Evolutionary conservation across 352 stramenopile species (phyloP), one percentile per base, ranked within the genome.

Genomic region (Hyaloperonospora brassicae): DNA sequence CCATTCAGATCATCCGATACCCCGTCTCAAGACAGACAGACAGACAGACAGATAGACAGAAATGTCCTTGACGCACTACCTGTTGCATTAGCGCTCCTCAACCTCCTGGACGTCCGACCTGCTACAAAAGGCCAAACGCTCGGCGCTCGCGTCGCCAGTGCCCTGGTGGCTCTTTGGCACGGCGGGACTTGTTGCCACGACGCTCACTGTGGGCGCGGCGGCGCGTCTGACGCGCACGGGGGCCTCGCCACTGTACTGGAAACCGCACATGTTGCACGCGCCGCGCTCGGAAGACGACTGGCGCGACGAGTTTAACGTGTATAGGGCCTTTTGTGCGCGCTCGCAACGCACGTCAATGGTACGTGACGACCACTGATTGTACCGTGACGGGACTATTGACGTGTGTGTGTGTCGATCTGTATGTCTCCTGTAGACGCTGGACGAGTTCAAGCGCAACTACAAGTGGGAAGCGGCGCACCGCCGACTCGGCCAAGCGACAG

Each of bases 401-500:
- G 8, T 34, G 27, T 34, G 27, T 9, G 8, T 34, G 27, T 34
- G 27, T 4, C 4, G 27, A 34, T 9, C 27, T 34, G 17, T 17
- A 17, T 17, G 17, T 17, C 17, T 17, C 17, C 17, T 17, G 17
- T 17, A 89, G 95, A 96, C 76, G 6, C 59, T 98, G 13, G 91
- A 97, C 0, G 95, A 98, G 21, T 99, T 99, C 62, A 97, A 98
- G 64, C 86, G 72, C 10, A 98, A 98, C 58, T 98, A 95, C 68
- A 97, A 86, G 53, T 89, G 76, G 72, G 85, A 97, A 61, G 85
- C 73, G 27, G 60, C 85, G 44, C 96, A 99, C 72, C 77, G 95
- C 7, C 95, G 98, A 73, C 75, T 98, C 5, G 95, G 96, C 14
- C 62, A 97, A 38, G 61, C 81, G 13, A 89, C 97, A 5, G 92